phyloP scores from a whole-genome alignment of 2,329 filamentous ascomycete genomes.

The Karstenula rhodostoma region DNA sequence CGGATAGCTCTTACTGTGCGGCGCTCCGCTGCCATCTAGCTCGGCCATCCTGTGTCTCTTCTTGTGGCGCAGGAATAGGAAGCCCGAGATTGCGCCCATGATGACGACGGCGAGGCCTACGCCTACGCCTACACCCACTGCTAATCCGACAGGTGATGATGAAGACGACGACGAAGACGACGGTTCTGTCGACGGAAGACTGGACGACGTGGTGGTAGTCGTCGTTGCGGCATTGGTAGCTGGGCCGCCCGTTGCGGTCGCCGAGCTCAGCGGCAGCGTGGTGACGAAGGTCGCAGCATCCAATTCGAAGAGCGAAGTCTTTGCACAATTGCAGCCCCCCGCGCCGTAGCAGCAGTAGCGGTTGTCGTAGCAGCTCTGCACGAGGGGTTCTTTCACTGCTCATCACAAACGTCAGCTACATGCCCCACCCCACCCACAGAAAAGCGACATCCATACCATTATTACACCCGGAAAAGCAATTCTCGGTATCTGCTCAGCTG shows the following conservation, averaged over 20 bases:
- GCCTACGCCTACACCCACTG: conserved; percentile 15
- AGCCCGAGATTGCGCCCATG: conserved; percentile 6
- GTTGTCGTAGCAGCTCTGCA: conserved; percentile 18
- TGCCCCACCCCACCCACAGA: background rate
- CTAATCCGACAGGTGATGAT: background rate
- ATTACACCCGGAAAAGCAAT: conserved; percentile 18
- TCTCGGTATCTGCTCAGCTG: background rate
- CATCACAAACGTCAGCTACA: background rate
- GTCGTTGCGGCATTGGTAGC: conserved; percentile 9
- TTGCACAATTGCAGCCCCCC: conserved; percentile 15
- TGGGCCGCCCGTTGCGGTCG: conserved; percentile 8
- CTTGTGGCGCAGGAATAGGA: conserved; percentile 7
- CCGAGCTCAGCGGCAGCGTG: conserved; percentile 13
- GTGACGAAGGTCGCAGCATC: conserved; percentile 17
- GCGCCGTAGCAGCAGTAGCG: conserved; percentile 15
- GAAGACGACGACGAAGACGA: conserved; percentile 5
- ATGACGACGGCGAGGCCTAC: conserved; percentile 13
- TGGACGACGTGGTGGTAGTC: conserved; percentile 5
- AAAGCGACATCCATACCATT: background rate
- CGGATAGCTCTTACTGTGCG: background rate
- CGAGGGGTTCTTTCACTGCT: conserved; percentile 11
- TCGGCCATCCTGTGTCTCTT: background rate
- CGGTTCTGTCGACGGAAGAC: background rate
- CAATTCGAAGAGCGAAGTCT: conserved; percentile 15
- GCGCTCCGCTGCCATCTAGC: background rate